A percentile compares a stretch with the other conserved stretches of the same genome.
Evolutionary conservation across 2,329 filamentous ascomycete genomes (phyloP).

Genomic region (Ceratocystiopsis brevicomis): DNA sequence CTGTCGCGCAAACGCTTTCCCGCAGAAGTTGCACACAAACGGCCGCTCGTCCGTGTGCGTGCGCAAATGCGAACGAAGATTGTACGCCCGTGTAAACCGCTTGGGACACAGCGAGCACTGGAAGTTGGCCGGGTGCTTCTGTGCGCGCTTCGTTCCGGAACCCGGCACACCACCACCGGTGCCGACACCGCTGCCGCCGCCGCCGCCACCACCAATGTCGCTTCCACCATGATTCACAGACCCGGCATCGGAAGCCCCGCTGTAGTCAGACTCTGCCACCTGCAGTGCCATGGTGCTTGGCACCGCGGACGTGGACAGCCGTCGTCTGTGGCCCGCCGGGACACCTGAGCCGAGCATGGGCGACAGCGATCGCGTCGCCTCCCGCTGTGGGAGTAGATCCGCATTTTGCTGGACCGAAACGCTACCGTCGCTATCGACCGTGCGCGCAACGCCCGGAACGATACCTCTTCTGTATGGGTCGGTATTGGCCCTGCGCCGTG

Average conservation of each 20-base stretch:
- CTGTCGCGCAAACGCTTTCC: slow-evolving; percentile 91
- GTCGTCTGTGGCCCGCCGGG: slow-evolving; percentile 27
- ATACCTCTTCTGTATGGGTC: slow-evolving; percentile 37
- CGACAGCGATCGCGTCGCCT: slow-evolving; percentile 37
- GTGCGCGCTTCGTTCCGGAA: slow-evolving; percentile 54
- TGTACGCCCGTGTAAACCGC: slow-evolving; percentile 90
- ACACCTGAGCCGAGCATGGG: slow-evolving; percentile 31
- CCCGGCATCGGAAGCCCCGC: too few relatives aligned
- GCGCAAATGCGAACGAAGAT: slow-evolving; percentile 80
- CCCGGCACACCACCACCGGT: slow-evolving; percentile 28
- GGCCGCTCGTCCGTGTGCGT: slow-evolving; percentile 95
- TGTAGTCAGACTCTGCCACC: slow-evolving; percentile 72
- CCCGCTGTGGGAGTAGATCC: slow-evolving; percentile 24
- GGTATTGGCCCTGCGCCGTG: slow-evolving; percentile 36
- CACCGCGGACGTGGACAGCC: slow-evolving; percentile 45
- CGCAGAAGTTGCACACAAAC: slow-evolving; percentile 91
- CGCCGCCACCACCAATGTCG: too few relatives aligned
- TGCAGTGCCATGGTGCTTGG: slow-evolving; percentile 65
- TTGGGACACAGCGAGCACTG: slow-evolving; percentile 89
- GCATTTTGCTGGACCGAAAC: slow-evolving; percentile 30
- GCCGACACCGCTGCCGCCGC: too few relatives aligned
- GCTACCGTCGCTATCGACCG: slow-evolving; percentile 16
- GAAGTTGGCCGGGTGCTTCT: slow-evolving; percentile 95
- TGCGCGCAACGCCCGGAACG: slow-evolving; percentile 11
- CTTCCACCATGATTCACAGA: too few relatives aligned